Evolutionary conservation across 108 stramenopile genomes (phyloP).

Genomic region (Skeletonema marinoi): DNA sequence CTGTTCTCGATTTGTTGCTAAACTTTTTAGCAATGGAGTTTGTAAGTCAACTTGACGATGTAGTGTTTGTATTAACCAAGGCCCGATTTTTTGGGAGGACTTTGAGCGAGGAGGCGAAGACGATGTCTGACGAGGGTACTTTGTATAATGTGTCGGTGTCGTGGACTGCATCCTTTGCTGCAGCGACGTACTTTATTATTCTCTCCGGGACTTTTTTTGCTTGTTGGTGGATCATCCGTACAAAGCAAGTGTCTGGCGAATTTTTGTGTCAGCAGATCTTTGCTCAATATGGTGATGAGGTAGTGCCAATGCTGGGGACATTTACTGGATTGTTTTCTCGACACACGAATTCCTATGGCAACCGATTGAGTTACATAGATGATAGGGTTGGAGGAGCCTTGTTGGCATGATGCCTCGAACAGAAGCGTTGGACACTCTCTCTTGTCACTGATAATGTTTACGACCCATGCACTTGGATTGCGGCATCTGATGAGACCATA

Average conservation of each 20-base stretch:
- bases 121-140: not conserved
- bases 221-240: too few species aligned
- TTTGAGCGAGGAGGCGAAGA: conserved; percentile 13
- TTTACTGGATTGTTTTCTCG: conserved; percentile 6
- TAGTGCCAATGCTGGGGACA: conserved; percentile 20
- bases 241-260: too few species aligned
- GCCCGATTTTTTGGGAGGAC: conserved; percentile 10
- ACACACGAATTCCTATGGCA: not conserved
- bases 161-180: too few species aligned
- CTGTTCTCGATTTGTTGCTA: conserved; percentile 15
- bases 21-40: conserved; percentile 43
- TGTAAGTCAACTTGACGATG: conserved; percentile 20
- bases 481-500: not conserved
- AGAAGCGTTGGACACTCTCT: not conserved
- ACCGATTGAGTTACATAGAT: not conserved
- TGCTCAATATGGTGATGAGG: conserved; percentile 39
- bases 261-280: conserved; percentile 3
- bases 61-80: conserved; percentile 4
- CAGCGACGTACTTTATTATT: not conserved
- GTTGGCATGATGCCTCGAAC: not conserved
- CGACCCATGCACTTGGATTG: not conserved
- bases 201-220: conserved; percentile 9
- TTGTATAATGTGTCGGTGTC: too few species aligned
- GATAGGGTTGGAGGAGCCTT: not conserved
- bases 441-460: not conserved